phyloP scores from a whole-genome alignment of 2,329 filamentous ascomycete genomes.

The Epichloe baconii region DNA sequence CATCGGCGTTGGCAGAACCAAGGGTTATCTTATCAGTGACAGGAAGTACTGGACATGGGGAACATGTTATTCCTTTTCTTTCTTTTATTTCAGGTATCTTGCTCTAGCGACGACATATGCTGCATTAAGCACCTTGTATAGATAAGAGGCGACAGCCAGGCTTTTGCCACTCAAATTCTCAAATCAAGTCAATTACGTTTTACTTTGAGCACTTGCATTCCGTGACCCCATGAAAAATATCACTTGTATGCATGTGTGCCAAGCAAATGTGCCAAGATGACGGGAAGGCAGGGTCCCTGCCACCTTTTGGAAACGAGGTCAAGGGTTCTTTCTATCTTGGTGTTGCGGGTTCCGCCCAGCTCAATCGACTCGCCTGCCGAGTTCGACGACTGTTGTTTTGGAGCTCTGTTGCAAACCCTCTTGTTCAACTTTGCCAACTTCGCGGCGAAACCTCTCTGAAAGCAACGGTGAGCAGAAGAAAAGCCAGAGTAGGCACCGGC shows the following conservation, averaged over 20 bases:
- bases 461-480: too few relatives aligned
- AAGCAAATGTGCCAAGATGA: too few relatives aligned
- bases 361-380: too few relatives aligned
- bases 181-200: not conserved
- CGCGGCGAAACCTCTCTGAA: too few relatives aligned
- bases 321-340: too few relatives aligned
- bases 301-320: too few relatives aligned
- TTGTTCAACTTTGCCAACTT: too few relatives aligned
- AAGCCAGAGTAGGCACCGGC: too few relatives aligned
- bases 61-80: not conserved
- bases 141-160: constrained; percentile 5
- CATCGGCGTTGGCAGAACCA: constrained; percentile 5
- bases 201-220: not conserved
- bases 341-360: too few relatives aligned
- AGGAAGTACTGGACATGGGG: not conserved
- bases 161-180: constrained; percentile 1
- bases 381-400: too few relatives aligned
- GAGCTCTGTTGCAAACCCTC: too few relatives aligned
- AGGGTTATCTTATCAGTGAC: not conserved
- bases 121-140: constrained; percentile 4
- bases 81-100: not conserved
- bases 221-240: too few relatives aligned
- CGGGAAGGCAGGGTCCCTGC: not conserved
- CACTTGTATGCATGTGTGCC: not conserved
- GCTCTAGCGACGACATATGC: constrained; percentile 1